Evolutionary conservation across 1,284 basidiomycete genomes (phyloP), one percentile per base, ranked within the genome.

Genomic region (Apiotrichum laibachii): DNA sequence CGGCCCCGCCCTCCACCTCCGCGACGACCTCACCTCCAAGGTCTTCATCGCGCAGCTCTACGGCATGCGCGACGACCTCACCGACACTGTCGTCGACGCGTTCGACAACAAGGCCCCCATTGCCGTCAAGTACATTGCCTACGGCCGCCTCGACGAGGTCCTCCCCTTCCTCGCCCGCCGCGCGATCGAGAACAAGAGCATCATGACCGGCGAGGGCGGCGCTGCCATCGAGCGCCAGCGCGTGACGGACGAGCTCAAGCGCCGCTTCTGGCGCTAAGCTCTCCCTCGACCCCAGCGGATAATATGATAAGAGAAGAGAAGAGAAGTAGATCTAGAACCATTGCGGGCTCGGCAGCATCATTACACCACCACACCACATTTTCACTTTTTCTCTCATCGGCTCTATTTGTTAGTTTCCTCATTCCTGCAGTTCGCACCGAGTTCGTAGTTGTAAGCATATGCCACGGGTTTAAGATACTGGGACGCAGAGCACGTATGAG

Each of bases 1-100:
- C 2, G 35, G 34, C 49, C 13, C 47, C n/a, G 33, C 31, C 47
- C 26, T 11, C 47, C 53, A 44, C 39, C 48, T 63, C 15, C 62
- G 62, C 44, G 50, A 50, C 33, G 56, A 55, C 44, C 59, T 61
- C 15, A 44, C 31, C 19, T 87, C 89, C 67, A 80, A 89, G 61
- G 77, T 94, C 39, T 82, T 85, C 39, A 81, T 95, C 63, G 92
- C 85, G 2, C 92, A 96, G 78, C 79, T 96, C 19, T 92, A 88
- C 69, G 92, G 92, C 10, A 92, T 93, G 90, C 84, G 85, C 57
- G 90, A 92, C 70, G 85, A 86, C 53, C 78, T 96, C 56, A 90
- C 89, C 6, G 82, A 88, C 65, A 82, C 84, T 61, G 80, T 94
- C 34, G 85, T 85, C 9, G 76, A 79, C 11, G 81, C 81, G 46